Base-by-base conservation (phyloP, 108 stramenopile genomes). In the Fragilaria radians region DNA sequence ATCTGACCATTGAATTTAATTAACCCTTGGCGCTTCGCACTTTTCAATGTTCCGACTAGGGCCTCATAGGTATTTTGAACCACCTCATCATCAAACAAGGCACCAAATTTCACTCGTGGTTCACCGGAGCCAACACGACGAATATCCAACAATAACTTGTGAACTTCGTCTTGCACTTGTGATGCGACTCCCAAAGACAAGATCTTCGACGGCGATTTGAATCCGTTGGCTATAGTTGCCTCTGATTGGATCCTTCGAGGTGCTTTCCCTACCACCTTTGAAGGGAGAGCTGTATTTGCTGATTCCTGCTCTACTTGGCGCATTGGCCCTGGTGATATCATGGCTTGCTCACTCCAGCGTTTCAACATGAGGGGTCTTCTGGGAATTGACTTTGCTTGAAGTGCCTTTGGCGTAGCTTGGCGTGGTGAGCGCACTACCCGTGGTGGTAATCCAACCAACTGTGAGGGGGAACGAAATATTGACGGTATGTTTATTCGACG, bases 1-100 rank as follows among this genome's bases (percentile, higher is more conserved):
- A 93, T 83, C 61, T 88, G 86, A 18, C 91, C 91, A 53, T 88
- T 69, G 68, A 87, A 89, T 33, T 82, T 70, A 27, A 93, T 83
- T 23, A 88, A 42, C 18, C 86, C 86, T 28, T 84, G 83, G 59
- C 80, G 85, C 65, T 85, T 89, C 57, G 91, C 91, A 47, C 73
- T 72, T 53, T 84, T 85, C 32, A 93, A 73, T n/a, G 91, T 93
- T 2, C 91, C 91, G 24, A 93, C 83, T 28, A 93, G 64, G 11
- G 91, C 88, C 59, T 89, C 88, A 36, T 89, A 93, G 61, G 80
- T 88, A 46, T 93, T 78, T 36, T 82, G 69, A 11, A 85, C 86
- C 32, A 83, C 70, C 30, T 87, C 83, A 65, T 89, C 91, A 59
- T 85, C 85, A 67, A 93, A 93, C 0, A 93, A 64, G 22, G 77